Percentiles rank a stretch among this genome's conserved stretches.
These are phyloP conservation scores for Leccinum pallidistipes DNA, from an alignment of 1,284 basidiomycete genomes.

Conservation along the genomic window DNA sequence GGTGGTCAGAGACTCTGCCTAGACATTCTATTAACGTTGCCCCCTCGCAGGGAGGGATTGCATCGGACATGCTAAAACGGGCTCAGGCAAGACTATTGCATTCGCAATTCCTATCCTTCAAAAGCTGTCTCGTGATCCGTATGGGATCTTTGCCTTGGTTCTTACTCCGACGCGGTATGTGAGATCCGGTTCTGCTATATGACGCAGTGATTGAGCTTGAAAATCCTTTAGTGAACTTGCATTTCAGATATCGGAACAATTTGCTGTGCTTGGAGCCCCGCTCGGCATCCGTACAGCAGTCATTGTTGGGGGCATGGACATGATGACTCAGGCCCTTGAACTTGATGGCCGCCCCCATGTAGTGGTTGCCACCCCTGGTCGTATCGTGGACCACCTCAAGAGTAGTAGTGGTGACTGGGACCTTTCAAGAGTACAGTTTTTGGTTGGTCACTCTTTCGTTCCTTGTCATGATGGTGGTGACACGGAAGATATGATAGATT, in stretches of 20 bases:
- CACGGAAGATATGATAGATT: conserved; percentile 53
- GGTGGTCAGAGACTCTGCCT: not conserved
- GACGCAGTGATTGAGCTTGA: not conserved
- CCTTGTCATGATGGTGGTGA: conserved; percentile 1
- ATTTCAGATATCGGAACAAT: conserved; percentile 96
- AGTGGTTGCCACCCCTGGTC: conserved; percentile 94
- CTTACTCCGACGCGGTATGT: conserved; percentile 90
- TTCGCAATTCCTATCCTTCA: conserved; percentile 97
- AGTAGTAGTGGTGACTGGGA: conserved; percentile 84
- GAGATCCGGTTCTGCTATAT: not conserved
- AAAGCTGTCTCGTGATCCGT: conserved; percentile 84
- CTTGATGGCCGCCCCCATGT: conserved; percentile 87
- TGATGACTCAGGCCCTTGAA: conserved; percentile 92
- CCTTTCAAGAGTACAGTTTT: conserved; percentile 80
- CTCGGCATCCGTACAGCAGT: conserved; percentile 84
- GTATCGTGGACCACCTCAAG: conserved; percentile 89
- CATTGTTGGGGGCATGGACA: conserved; percentile 98
- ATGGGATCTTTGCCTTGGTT: conserved; percentile 91
- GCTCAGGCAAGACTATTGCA: conserved; percentile 96
- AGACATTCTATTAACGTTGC: not conserved
- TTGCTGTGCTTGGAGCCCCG: conserved; percentile 85
- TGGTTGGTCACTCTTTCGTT: conserved; percentile 53
- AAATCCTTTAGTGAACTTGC: conserved; percentile 76
- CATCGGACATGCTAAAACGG: conserved; percentile 97
- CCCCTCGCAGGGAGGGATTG: conserved; percentile 71